Conservation (phyloP, 805 yeast species). For the Blastobotrys chiropterorum region DNA sequence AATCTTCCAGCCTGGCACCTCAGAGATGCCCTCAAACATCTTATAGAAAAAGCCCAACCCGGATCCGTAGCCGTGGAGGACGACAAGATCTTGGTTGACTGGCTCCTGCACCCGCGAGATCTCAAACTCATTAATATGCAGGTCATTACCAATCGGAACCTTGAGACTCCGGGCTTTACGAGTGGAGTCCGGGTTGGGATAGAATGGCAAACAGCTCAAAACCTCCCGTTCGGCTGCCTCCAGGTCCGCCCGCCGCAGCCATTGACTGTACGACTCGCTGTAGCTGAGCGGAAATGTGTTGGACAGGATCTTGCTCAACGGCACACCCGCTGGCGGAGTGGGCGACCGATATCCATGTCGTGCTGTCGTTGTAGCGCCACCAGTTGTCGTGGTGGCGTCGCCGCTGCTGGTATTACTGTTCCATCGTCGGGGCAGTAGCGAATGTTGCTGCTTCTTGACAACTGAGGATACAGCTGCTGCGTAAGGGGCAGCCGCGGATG, state of each 20-base stretch:
- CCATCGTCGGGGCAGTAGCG: too few relatives aligned
- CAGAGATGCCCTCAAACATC: conserved; percentile 49
- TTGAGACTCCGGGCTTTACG: conserved; percentile 31
- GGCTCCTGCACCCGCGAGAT: conserved; percentile 31
- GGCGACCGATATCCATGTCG: conserved; percentile 18
- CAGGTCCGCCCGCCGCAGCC: conserved; percentile 36
- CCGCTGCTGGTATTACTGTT: background rate
- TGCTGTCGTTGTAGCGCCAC: background rate
- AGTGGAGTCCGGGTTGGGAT: conserved; percentile 28
- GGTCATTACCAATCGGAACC: conserved; percentile 45
- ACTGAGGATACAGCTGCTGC: background rate
- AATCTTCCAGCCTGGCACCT: conserved; percentile 50
- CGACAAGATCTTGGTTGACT: conserved; percentile 49
- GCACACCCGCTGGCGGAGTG: conserved; percentile 33
- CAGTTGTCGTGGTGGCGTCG: background rate
- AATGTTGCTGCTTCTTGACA: background rate
- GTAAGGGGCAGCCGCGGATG: background rate
- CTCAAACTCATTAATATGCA: conserved; percentile 69
- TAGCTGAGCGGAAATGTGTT: conserved; percentile 33
- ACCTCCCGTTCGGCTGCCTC: conserved; percentile 41
- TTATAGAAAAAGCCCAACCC: conserved; percentile 76
- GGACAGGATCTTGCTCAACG: conserved; percentile 23
- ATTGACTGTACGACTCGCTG: conserved; percentile 37
- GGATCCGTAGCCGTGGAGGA: conserved; percentile 93
- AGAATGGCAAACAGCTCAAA: conserved; percentile 51